Base-by-base conservation (phyloP, 2,329 filamentous ascomycete species). In the Trichoderma sp. region DNA sequence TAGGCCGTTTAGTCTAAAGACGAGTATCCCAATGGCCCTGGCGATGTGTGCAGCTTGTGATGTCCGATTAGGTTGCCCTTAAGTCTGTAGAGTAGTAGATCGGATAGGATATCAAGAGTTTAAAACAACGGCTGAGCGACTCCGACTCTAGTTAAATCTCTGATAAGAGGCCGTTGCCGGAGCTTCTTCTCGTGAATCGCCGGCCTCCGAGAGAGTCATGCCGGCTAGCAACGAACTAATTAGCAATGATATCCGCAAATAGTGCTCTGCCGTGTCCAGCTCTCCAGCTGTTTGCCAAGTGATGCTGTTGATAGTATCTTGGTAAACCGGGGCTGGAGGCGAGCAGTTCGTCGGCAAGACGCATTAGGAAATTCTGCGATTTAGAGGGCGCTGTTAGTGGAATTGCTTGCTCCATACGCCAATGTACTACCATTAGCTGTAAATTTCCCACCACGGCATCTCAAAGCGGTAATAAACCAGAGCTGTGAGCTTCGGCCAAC, bases 181-280 rank as follows among this genome's bases (percentile, higher is more conserved):
- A 61, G 62, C 56, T 47, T 36, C 47, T n/a, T 3, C 14, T 64
- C 71, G 71, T 69, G 43, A 36, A 39, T 34, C 71, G 71, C 71
- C 64, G 71, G 43, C 43, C 43, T 69, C 64, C 57, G 57, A n/a
- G n/a, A 6, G 57, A 63, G 63, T 69, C 57, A 68, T 26, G 58
- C 71, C 64, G 57, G n/a, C 60, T 60, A 64, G 62, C 15, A 65
- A 24, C 21, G 36, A 30, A 66, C 62, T 71, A 60, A 66, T 71
- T 71, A 66, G 62, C 69, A 71, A 71, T 66, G 34, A 71, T 62
- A 70, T 61, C 43, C 60, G 57, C 57, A 62, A 61, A 62, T 62
- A n/a, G 21, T 70, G 28, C 7, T 47, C 24, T 69, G 5, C 28
- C 26, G 8, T 70, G 5, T 61, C 56, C 26, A 53, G 15, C 18